Conservation (phyloP, 352 stramenopile genomes). For the Globisporangium cystogenes region DNA sequence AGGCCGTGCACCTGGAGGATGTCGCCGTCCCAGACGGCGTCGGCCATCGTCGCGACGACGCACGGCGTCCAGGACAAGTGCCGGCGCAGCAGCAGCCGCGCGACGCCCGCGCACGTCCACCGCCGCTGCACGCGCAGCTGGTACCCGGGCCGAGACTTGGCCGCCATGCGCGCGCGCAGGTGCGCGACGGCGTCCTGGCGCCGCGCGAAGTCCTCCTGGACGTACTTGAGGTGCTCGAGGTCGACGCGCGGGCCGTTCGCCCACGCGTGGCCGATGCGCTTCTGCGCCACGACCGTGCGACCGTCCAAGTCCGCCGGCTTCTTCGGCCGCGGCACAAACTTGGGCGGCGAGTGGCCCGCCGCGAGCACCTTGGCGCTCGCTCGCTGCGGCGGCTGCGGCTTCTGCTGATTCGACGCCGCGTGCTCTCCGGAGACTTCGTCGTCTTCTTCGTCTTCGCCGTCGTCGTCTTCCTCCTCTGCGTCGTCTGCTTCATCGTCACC, state of each 20-base stretch:
- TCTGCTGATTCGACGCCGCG: neutral
- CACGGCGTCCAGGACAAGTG: conserved; percentile 71
- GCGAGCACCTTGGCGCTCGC: conserved; percentile 23
- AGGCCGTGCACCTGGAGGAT: conserved; percentile 66
- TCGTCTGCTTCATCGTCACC: conserved; percentile 18
- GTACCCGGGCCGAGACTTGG: conserved; percentile 57
- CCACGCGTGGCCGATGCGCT: conserved; percentile 60
- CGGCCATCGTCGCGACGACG: conserved; percentile 45
- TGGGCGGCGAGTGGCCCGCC: conserved; percentile 9
- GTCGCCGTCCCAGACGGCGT: conserved; percentile 73
- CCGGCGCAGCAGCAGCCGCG: conserved; percentile 39
- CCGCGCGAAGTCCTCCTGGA: conserved; percentile 56
- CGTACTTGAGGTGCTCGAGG: conserved; percentile 61
- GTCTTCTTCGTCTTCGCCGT: conserved; percentile 16
- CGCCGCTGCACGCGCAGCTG: conserved; percentile 49
- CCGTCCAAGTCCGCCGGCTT: conserved; percentile 21
- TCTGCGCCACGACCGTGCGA: conserved; percentile 39
- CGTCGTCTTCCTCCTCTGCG: conserved; percentile 14
- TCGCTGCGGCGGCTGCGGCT: neutral
- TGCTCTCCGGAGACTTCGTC: conserved; percentile 9
- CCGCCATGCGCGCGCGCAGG: conserved; percentile 47
- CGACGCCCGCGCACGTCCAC: conserved; percentile 43
- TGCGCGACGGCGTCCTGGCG: conserved; percentile 48
- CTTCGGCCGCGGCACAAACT: conserved; percentile 14
- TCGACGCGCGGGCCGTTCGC: conserved; percentile 55